Evolutionary conservation across 768 basidiomycete genomes (phyloP), one percentile per base, ranked within the genome.

Genomic region (Chiua virens): DNA sequence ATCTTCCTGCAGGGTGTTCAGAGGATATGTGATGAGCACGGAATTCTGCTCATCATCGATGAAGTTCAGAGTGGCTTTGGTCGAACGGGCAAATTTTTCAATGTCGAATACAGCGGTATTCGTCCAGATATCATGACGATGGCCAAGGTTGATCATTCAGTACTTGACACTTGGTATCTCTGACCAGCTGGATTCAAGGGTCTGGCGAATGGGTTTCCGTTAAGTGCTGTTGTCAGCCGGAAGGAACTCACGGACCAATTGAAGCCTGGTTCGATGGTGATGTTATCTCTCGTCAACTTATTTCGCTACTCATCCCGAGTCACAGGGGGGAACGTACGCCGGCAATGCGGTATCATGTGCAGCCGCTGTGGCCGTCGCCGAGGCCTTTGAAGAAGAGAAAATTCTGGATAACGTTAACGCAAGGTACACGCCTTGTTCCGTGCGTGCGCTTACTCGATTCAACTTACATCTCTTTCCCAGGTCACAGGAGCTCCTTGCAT

Each of bases 321-420:
- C 34, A 41, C 54, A 87, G 86, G 90, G 89, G 23, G 91, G 92
- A 21, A 94, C 92, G 5, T 95, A 94, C 56, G 91, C 90, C 2
- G 95, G 95, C 23, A 98, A 96, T 61, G 85, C 91, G 0, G 91
- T 98, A 1, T 77, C 89, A 0, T 98, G 95, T 62, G 95, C 96
- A 0, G 96, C 96, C 5, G 95, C 86, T 4, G 76, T 86, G 20
- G 93, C 94, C 0, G 88, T 90, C 18, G 79, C 78, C 20, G 86
- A 92, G 48, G 86, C 76, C 2, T 84, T 97, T 68, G 72, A 76
- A 45, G 84, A 89, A 55, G 92, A 95, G 60, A 82, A 86, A n/a
- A 77, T 94, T 41, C 75, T 94, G 18, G 79, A 80, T 10, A 97
- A 97, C 63, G 92, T 95, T 37, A 71, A 79, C 45, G 79, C 75